Percentiles rank a stretch among this genome's conserved stretches.
phyloP scores from a whole-genome alignment of 805 yeast species.

The Metschnikowia noctiluminum region DNA sequence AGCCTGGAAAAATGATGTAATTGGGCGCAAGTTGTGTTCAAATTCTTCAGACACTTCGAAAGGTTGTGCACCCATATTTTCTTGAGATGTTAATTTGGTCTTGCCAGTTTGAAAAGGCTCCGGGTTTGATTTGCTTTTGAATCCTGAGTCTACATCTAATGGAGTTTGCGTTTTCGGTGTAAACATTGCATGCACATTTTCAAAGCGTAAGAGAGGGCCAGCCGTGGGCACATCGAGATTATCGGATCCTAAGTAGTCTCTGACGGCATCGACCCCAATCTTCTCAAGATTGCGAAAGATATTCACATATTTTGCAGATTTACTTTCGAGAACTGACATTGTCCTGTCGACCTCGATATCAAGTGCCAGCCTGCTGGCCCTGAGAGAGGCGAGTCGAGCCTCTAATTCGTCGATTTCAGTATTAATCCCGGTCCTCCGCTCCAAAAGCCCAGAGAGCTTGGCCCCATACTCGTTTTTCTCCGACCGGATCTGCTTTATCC shows the following conservation, averaged over 20 bases:
- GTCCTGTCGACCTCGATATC: slow-evolving; percentile 41
- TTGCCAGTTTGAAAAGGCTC: not conserved
- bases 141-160: no score
- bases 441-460: slow-evolving; percentile 34
- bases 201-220: slow-evolving; percentile 8
- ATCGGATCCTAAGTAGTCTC: slow-evolving; percentile 19
- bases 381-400: slow-evolving; percentile 28
- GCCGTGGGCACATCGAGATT: slow-evolving; percentile 1
- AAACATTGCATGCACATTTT: slow-evolving; percentile 9
- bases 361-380: slow-evolving; percentile 32
- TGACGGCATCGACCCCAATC: slow-evolving; percentile 35
- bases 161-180: not conserved
- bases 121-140: not conserved
- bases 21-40: slow-evolving; percentile 28
- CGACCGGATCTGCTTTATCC: slow-evolving; percentile 39
- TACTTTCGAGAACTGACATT: slow-evolving; percentile 49
- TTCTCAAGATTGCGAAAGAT: slow-evolving; percentile 37
- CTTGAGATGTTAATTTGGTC: not conserved
- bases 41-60: slow-evolving; percentile 13
- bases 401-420: slow-evolving; percentile 40
- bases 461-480: slow-evolving; percentile 40
- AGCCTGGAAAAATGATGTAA: not conserved
- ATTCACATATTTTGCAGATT: slow-evolving; percentile 42
- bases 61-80: slow-evolving; percentile 11
- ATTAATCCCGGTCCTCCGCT: slow-evolving; percentile 31